Evolutionary conservation across 371 early-diverging fungal species (phyloP).

Genomic region (Mucor piriformis): DNA sequence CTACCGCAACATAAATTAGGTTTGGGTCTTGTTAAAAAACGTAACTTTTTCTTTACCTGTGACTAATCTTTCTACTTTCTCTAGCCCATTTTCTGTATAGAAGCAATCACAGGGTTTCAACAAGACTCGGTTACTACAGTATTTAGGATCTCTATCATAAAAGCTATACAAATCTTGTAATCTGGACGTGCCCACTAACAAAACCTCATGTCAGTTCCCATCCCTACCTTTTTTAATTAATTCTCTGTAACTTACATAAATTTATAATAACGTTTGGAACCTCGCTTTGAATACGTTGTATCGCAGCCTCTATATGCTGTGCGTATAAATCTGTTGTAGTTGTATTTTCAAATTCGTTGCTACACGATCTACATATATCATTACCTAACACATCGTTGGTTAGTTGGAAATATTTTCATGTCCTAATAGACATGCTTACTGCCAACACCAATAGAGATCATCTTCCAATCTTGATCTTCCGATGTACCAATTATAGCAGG

Average conservation of each 20-base stretch:
- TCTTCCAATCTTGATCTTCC: slow-evolving; percentile 18
- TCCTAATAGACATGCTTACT: slow-evolving; percentile 11
- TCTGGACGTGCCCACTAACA: slow-evolving; percentile 22
- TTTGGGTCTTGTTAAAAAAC: background rate
- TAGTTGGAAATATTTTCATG: background rate
- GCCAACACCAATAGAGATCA: slow-evolving; percentile 29
- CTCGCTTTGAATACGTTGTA: slow-evolving; percentile 17
- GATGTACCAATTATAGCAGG: background rate
- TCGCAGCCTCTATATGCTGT: slow-evolving; percentile 16
- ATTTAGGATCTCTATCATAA: slow-evolving; percentile 2
- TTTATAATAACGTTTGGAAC: slow-evolving; percentile 15
- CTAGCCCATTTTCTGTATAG: background rate
- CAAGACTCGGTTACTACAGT: slow-evolving; percentile 4
- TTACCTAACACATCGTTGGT: background rate
- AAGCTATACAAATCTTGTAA: slow-evolving; percentile 10
- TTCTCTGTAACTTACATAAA: slow-evolving; percentile 1
- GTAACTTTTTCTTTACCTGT: background rate
- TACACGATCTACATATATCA: slow-evolving; percentile 6
- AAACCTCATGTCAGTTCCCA: background rate
- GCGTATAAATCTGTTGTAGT: slow-evolving; percentile 17
- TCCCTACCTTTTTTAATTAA: background rate
- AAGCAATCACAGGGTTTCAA: background rate
- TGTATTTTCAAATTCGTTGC: background rate
- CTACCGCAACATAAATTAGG: background rate
- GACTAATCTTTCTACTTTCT: background rate